Evolutionary conservation across 2,329 filamentous ascomycete genomes (phyloP).

Genomic region (Coleophoma eucalyptorum): DNA sequence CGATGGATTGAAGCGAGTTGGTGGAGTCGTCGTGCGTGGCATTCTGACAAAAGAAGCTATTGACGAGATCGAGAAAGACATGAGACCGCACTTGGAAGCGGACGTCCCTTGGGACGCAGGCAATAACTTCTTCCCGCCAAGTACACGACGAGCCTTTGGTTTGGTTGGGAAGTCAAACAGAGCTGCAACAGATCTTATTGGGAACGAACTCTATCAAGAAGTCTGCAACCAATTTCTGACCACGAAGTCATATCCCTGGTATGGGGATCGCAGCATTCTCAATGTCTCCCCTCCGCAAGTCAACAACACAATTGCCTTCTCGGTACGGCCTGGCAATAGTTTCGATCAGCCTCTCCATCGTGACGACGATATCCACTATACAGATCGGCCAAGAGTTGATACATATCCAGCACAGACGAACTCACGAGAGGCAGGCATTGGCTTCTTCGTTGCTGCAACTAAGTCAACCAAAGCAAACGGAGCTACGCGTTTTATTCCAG

Average conservation of each 20-base stretch:
- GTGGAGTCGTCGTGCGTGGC: background rate
- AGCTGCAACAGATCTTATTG: background rate
- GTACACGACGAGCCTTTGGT: background rate
- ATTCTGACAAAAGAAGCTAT: background rate
- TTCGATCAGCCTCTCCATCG: background rate
- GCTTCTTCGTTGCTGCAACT: conserved; percentile 9
- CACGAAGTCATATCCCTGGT: background rate
- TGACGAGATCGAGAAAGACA: background rate
- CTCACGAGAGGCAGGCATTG: background rate
- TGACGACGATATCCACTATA: background rate
- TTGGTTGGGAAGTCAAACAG: background rate
- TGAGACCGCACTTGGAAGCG: background rate
- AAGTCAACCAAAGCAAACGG: conserved; percentile 24
- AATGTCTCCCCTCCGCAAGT: background rate
- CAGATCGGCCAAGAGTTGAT: too few species aligned
- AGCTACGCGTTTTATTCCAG: conserved; percentile 26
- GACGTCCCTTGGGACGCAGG: background rate
- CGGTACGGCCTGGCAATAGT: background rate
- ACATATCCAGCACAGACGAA: background rate
- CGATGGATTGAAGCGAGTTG: background rate
- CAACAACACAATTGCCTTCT: background rate
- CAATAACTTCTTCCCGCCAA: background rate
- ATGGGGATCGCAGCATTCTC: background rate
- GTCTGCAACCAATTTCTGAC: background rate
- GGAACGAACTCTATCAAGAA: background rate